Evolutionary conservation across 768 basidiomycete species (phyloP).

Genomic region (Suillus occidentalis): DNA sequence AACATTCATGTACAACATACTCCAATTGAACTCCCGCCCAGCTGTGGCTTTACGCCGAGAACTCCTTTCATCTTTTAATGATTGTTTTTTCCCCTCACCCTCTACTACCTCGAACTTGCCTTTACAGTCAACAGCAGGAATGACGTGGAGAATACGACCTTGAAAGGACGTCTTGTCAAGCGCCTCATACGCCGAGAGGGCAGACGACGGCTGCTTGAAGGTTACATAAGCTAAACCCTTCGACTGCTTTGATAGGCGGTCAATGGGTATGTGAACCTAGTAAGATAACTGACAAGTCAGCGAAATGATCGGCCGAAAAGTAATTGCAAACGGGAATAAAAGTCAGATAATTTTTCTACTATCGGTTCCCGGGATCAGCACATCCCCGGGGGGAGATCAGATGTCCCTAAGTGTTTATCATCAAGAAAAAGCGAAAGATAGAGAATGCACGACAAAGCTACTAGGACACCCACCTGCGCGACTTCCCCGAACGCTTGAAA

Average conservation of each 20-base stretch:
- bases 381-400: conserved; percentile 41
- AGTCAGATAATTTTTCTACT: conserved; percentile 51
- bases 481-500: conserved; percentile 73
- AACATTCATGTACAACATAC: conserved; percentile 97
- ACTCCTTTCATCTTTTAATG: conserved; percentile 59
- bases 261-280: conserved; percentile 60
- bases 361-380: conserved; percentile 51
- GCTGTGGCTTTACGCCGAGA: conserved; percentile 66
- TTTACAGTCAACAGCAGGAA: conserved; percentile 77
- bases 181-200: conserved; percentile 69
- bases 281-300: background rate
- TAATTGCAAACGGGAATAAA: background rate
- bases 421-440: conserved; percentile 22
- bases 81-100: conserved; percentile 41
- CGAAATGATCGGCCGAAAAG: background rate
- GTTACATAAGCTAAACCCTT: conserved; percentile 67
- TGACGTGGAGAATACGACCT: conserved; percentile 87
- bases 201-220: conserved; percentile 45
- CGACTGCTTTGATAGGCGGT: conserved; percentile 42
- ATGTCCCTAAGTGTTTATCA: conserved; percentile 51
- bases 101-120: conserved; percentile 44
- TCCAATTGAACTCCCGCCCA: conserved; percentile 88
- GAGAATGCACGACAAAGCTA: background rate
- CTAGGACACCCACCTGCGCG: conserved; percentile 61
- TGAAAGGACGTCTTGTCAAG: conserved; percentile 88